Evolutionary conservation across 495 filamentous ascomycete species (phyloP), one percentile per base, ranked within the genome.

Genomic region (Xylaria castorea): DNA sequence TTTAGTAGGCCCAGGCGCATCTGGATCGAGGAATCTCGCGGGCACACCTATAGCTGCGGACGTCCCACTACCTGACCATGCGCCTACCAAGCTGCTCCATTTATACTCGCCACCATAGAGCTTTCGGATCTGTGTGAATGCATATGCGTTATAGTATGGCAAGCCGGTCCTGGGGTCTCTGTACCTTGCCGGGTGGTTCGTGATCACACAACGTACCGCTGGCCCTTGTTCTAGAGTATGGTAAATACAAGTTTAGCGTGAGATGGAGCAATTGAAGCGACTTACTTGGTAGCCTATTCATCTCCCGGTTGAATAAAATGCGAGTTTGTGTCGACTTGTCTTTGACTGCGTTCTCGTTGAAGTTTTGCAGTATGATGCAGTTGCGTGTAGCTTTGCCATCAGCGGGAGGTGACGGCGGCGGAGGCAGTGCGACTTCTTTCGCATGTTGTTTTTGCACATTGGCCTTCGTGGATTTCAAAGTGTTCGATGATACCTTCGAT

Each of bases 81-180:
- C 91, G 3, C 91, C 92, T 5, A 95, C 80, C 77, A 96, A 85
- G 25, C 84, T 82, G 72, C 93, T 96, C 91, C 91, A 97, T 73
- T 86, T 88, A 76, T 91, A 93, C 66, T 91, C 88, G 57, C 91
- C 87, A 9, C 81, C 84, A 65, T 87, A 83, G 42, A 95, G 89
- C 70, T 84, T 85, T 77, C 89, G 89, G 30, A 93, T 90, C 82
- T 94, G 88, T 66, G 87, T 86, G 80, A 92, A 96, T 9, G 93
- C 94, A 71, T 91, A 90, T 30, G 88, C 82, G 75, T 92, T 93
- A 48, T 88, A 87, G 80, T 93, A 97, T 12, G 92, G 88, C 30
- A 97, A 85, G 0, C 91, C 91, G 0, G 94, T 97, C 73, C 85
- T 86, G 0, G 92, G 92, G 75, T 97, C 93, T 46, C 89, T 86